Evolutionary conservation across 2,329 filamentous ascomycete genomes (phyloP), one percentile per base, ranked within the genome.

Genomic region (Rachicladosporium sp.): DNA sequence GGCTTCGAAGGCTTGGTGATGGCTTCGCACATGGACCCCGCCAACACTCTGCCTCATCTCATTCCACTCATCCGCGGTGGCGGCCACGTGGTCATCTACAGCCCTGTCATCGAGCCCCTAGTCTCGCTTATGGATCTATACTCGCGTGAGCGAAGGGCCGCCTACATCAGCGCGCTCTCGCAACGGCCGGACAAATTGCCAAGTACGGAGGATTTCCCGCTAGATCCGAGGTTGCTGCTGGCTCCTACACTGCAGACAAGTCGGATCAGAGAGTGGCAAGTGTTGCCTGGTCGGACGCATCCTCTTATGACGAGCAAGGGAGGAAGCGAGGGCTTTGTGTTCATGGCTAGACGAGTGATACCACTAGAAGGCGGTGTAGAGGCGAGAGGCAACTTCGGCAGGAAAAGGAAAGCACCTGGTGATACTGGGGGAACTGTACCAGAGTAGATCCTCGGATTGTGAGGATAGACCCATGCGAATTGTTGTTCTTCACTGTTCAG

Each of bases 271-370:
- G 70, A 76, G 38, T 96, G 86, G 84, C 91, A 98, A 66, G 88
- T 95, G 2, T 61, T 98, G 35, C 91, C 91, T 0, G 84, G 86
- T 1, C 69, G 91, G 39, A 96, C 91, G 38, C 91, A 98, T 64
- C 91, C 91, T 5, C 62, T 93, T 40, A 98, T 98, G 91, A 94
- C 84, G 43, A 78, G 78, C 30, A 73, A 75, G 31, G 91, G 91
- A 12, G 89, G 89, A 1, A 78, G 86, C 0, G 89, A 96, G 55
- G 91, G 91, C 0, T 98, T 85, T 59, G 59, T 98, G 3, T 87
- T 96, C 50, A 89, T 86, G 21, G 89, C 74, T 0, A 84, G 82
- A 57, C 75, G 79, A 49, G 86, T 91, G 1, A 65, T 89, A 34
- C 91, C 91, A 0, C 77, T 82, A 0, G 75, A 84, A 52, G 85